A percentile compares a stretch with the other conserved stretches of the same genome.
Conservation (phyloP, 345 rosid species). For the Syzygium grande region DNA sequence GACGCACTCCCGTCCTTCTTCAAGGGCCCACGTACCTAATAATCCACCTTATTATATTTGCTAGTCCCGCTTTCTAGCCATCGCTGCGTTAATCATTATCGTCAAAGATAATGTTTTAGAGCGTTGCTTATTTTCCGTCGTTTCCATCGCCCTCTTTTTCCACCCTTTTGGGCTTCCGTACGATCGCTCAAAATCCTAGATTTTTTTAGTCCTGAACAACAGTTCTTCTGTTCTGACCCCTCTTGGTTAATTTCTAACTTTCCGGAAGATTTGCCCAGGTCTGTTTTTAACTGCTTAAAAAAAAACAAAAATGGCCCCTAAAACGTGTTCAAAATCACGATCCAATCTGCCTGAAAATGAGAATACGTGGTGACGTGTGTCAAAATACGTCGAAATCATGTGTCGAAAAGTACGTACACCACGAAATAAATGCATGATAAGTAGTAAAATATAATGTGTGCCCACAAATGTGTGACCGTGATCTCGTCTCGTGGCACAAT, state of each 20-base stretch:
- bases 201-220: no score
- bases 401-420: background rate
- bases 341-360: background rate
- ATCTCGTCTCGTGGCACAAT: background rate
- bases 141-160: background rate
- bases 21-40: background rate
- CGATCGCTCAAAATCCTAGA: no score
- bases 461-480: background rate
- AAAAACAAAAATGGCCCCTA: no score
- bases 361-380: background rate
- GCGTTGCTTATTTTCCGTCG: background rate
- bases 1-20: background rate
- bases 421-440: background rate
- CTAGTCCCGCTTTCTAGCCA: background rate
- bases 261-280: no score
- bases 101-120: background rate
- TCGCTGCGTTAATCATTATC: background rate
- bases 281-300: no score
- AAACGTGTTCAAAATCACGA: no score
- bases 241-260: no score
- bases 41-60: background rate
- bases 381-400: accelerated
- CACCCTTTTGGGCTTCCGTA: no score
- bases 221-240: no score
- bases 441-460: background rate